Evolutionary conservation across 352 stramenopile genomes (phyloP).

Genomic region (Pythium monospermum): DNA sequence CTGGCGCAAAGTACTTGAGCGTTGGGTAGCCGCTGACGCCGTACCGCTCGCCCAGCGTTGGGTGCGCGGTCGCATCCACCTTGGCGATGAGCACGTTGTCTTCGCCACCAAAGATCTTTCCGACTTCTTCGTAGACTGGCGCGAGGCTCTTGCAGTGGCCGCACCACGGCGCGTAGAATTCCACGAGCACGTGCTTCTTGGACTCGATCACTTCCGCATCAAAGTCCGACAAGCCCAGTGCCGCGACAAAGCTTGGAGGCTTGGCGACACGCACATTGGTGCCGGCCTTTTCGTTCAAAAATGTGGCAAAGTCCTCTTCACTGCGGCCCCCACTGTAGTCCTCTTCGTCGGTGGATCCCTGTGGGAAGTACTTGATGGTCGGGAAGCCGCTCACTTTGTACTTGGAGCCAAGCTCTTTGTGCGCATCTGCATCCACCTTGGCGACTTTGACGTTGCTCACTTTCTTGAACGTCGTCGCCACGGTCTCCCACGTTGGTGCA

Average conservation of each 20-base stretch:
- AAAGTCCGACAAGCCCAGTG: constrained; percentile 63
- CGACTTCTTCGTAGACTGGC: constrained; percentile 86
- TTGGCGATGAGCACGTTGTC: constrained; percentile 81
- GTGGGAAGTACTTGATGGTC: constrained; percentile 91
- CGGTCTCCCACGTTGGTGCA: constrained; percentile 72
- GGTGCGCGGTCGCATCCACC: constrained; percentile 70
- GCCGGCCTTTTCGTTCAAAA: constrained; percentile 75
- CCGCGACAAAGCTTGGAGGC: constrained; percentile 57
- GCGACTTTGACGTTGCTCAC: constrained; percentile 76
- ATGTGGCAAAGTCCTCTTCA: constrained; percentile 77
- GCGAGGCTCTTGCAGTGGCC: constrained; percentile 92
- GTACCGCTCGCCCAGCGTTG: constrained; percentile 62
- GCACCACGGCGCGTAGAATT: constrained; percentile 94
- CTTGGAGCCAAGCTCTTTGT: constrained; percentile 76
- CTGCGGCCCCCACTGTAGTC: constrained; percentile 83
- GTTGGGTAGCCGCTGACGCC: constrained; percentile 89
- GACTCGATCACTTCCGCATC: constrained; percentile 74
- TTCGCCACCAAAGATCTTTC: constrained; percentile 64
- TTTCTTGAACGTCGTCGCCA: constrained; percentile 88
- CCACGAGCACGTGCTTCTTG: constrained; percentile 86
- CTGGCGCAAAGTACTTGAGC: constrained; percentile 89
- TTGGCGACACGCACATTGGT: constrained; percentile 68
- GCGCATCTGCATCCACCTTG: constrained; percentile 87
- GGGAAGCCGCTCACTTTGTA: constrained; percentile 91
- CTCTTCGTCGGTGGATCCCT: constrained; percentile 69